Conservation (phyloP, 2,329 filamentous ascomycete species). For the Capronia coronata region DNA sequence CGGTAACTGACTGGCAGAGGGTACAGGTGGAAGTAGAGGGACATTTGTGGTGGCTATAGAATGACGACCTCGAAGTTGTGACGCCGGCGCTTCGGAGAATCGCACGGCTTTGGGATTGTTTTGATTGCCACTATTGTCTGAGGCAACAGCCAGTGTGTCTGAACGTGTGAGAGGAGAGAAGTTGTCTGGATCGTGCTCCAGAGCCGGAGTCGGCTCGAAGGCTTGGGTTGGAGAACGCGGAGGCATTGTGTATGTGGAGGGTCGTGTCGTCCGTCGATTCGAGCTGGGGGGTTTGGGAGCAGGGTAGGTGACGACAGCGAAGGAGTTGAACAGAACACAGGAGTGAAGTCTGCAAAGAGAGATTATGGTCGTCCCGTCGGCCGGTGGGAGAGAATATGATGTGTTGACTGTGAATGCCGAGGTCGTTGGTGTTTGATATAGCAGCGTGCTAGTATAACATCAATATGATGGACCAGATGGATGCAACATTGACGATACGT, state of each 20-base stretch:
- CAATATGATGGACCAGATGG: constrained; percentile 6
- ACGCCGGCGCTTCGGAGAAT: constrained; percentile 34
- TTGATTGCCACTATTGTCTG: constrained; percentile 26
- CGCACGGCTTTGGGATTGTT: constrained; percentile 37
- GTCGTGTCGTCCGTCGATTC: neutral
- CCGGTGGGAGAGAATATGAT: constrained; percentile 8
- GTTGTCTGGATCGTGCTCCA: constrained; percentile 23
- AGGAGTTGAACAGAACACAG: neutral
- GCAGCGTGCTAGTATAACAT: constrained; percentile 1
- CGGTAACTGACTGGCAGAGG: constrained; percentile 26
- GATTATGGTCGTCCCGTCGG: neutral
- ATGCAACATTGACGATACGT: constrained; percentile 6
- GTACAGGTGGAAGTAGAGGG: constrained; percentile 30
- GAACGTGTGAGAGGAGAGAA: constrained; percentile 23
- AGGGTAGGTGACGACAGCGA: neutral
- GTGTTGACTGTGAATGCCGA: constrained; percentile 2
- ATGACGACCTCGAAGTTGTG: constrained; percentile 35
- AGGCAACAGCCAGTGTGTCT: constrained; percentile 1
- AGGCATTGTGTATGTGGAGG: constrained; percentile 15
- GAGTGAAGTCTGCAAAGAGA: constrained; percentile 1
- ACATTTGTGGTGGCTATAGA: constrained; percentile 36
- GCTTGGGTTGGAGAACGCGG: constrained; percentile 25
- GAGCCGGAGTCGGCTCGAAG: constrained; percentile 27
- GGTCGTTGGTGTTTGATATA: neutral
- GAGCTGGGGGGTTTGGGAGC: neutral